Base-by-base conservation (phyloP, 345 rosid species). In the Hypericum androsaemum region DNA sequence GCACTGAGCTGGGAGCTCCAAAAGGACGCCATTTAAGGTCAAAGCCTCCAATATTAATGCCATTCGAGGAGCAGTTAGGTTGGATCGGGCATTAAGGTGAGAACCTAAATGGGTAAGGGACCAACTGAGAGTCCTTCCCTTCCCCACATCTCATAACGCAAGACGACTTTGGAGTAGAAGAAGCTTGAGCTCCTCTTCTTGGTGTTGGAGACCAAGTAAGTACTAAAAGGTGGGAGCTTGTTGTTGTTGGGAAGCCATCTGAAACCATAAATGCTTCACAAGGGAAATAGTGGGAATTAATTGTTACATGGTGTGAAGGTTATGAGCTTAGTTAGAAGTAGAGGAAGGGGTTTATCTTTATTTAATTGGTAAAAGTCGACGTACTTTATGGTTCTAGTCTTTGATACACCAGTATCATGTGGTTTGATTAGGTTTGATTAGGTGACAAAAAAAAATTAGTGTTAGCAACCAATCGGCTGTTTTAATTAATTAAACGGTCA, bases 41-140 rank as follows among this genome's bases (percentile, higher is more conserved):
- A 85, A 88, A 88, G 0, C 7, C 65, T 5, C 85, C 88, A 41
- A 85, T 77, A 43, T 0, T 16, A 13, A 73, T 53, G 6, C 32
- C 12, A 5, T 32, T 8, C 1, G 36, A 0, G 14, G 12, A 35
- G 64, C 98, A 92, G 14, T 15, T 22, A 9, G 87, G 60, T 3
- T 0, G 39, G 73, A 92, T 85, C 28, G 12, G 53, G 47, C 86
- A 88, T 6, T 50, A 69, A 7, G 13, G 0, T 0, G 94, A 70
- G 70, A 85, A 88, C n/a, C 96, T 94, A 56, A 88, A 92, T 0
- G 98, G 98, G 53, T 77, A 83, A 17, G 70, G 63, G 10, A 84
- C 61, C 8, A 6, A 1, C 11, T 17, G 55, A 1, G 59, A 28
- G 8, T 41, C 59, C 17, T 70, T 53, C 10, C 64, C 68, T 0